Conservation (phyloP, 495 filamentous ascomycete species). For the Penicillium cinerascens region DNA sequence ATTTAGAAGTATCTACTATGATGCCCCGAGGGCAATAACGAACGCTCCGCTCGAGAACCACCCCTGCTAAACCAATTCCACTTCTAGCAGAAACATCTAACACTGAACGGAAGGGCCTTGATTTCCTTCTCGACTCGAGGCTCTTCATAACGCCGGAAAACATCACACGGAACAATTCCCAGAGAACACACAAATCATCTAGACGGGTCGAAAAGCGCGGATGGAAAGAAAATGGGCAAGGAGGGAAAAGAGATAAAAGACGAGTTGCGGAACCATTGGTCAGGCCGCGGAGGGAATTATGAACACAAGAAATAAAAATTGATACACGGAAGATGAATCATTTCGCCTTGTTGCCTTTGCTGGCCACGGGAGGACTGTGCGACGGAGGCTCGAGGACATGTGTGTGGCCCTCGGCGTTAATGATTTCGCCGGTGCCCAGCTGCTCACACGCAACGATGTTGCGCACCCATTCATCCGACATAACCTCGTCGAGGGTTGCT, state of each 20-base stretch:
- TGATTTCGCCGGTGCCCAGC: conserved; percentile 53
- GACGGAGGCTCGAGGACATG: conserved; percentile 62
- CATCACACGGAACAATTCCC: neutral
- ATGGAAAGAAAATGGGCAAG: neutral
- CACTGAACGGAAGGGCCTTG: neutral
- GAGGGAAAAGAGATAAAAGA: neutral
- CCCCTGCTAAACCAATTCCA: neutral
- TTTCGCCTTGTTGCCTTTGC: conserved; percentile 38
- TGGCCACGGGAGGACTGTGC: conserved; percentile 38
- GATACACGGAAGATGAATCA: conserved; percentile 25
- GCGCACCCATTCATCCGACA: conserved; percentile 86
- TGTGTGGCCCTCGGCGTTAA: conserved; percentile 53
- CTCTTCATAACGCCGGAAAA: neutral
- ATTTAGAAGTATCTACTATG: conserved; percentile 5
- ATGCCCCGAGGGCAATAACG: neutral
- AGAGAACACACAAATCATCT: conserved; percentile 3
- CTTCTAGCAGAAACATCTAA: conserved; percentile 2
- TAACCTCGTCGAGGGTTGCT: conserved; percentile 78
- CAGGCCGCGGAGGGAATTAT: conserved; percentile 14
- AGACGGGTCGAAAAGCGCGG: conserved; percentile 4
- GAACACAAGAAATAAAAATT: conserved; percentile 13
- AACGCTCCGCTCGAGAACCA: neutral
- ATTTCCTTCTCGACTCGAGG: neutral
- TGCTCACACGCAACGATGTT: conserved; percentile 63
- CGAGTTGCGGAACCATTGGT: neutral